Percentiles rank a stretch among this genome's conserved stretches.
These are phyloP conservation scores for Alternaria rosae DNA, from an alignment of 2,329 filamentous ascomycete species.

Conservation along the genomic window DNA sequence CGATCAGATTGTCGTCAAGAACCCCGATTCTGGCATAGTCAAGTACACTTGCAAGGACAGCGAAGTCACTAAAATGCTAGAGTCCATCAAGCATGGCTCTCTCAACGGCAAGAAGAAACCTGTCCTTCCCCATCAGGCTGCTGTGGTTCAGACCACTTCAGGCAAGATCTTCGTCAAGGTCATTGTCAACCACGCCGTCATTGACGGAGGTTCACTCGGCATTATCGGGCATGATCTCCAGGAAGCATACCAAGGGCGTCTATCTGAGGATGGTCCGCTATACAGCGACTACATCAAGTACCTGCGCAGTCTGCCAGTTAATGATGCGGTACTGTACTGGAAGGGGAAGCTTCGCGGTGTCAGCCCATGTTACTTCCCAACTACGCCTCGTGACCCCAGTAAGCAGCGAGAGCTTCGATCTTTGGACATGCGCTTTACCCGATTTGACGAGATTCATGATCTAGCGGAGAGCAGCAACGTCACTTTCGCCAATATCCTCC, in stretches of 20 bases:
- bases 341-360: slow-evolving; percentile 40
- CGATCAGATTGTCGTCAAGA: slow-evolving; percentile 44
- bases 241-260: slow-evolving; percentile 38
- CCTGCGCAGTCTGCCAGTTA: slow-evolving; percentile 28
- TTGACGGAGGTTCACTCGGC: slow-evolving; percentile 44
- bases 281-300: slow-evolving; percentile 50
- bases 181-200: slow-evolving; percentile 46
- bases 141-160: slow-evolving; percentile 35
- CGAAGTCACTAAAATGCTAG: slow-evolving; percentile 30
- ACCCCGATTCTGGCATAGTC: slow-evolving; percentile 33
- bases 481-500: slow-evolving; percentile 44
- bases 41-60: slow-evolving; percentile 31
- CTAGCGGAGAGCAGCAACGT: slow-evolving; percentile 37
- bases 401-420: slow-evolving; percentile 38
- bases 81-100: slow-evolving; percentile 35
- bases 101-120: slow-evolving; percentile 42
- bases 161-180: slow-evolving; percentile 44
- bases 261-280: slow-evolving; percentile 34
- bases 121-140: slow-evolving; percentile 43
- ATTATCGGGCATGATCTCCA: slow-evolving; percentile 43
- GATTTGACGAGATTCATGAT: slow-evolving; percentile 38
- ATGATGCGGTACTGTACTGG: slow-evolving; percentile 40
- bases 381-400: slow-evolving; percentile 26
- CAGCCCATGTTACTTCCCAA: slow-evolving; percentile 45
- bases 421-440: slow-evolving; percentile 39